These are phyloP conservation scores for Xylaria sp. DNA, from an alignment of 2,329 filamentous ascomycete genomes.

Conservation along the genomic window DNA sequence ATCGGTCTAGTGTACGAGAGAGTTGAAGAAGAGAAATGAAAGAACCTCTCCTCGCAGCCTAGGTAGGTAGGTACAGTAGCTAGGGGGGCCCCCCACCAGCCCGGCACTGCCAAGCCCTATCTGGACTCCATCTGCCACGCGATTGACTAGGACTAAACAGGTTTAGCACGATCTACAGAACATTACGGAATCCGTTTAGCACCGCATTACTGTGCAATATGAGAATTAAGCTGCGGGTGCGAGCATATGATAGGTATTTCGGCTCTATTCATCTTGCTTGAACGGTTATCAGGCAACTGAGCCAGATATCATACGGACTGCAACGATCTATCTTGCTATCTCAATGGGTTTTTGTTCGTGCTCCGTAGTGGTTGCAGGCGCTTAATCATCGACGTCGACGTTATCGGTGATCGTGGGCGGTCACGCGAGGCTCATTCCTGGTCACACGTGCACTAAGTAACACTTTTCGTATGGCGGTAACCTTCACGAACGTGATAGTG, in stretches of 20 bases:
- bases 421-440: slow-evolving; percentile 2
- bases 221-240: background rate
- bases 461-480: slow-evolving; percentile 12
- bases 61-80: too few species aligned
- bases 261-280: background rate
- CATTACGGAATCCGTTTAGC: slow-evolving; percentile 22
- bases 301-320: too few species aligned
- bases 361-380: background rate
- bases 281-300: background rate
- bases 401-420: background rate
- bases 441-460: slow-evolving; percentile 15
- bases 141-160: slow-evolving; percentile 24
- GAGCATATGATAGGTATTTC: background rate
- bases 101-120: slow-evolving; percentile 23
- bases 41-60: too few species aligned
- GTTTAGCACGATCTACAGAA: slow-evolving; percentile 19
- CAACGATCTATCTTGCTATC: too few species aligned
- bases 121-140: slow-evolving; percentile 28
- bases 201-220: slow-evolving; percentile 25
- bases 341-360: too few species aligned
- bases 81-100: slow-evolving; percentile 24
- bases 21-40: too few species aligned
- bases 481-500: slow-evolving; percentile 26
- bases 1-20: too few species aligned
- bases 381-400: background rate